Evolutionary conservation across 208 protist species (phyloP).

Genomic region (Crithidia brevicula): DNA sequence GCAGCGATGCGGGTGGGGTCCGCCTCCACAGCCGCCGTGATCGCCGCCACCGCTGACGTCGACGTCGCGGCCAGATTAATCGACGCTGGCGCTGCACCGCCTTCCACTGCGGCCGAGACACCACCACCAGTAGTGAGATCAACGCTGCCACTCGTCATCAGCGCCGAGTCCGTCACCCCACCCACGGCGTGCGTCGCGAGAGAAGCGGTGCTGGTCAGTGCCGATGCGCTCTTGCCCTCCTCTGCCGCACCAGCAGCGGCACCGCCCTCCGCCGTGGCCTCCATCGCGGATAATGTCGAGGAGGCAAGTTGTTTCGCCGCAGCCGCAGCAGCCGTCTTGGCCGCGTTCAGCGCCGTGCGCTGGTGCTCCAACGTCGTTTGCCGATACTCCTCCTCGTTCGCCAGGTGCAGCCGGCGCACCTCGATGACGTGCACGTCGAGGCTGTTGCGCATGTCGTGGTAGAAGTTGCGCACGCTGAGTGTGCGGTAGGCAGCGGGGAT

Average conservation of each 20-base stretch:
- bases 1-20: slow-evolving; percentile 26
- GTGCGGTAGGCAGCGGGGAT: slow-evolving; percentile 41
- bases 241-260: not conserved
- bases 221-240: not conserved
- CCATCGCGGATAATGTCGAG: not conserved
- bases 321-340: slow-evolving; percentile 8
- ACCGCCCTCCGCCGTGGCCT: not conserved
- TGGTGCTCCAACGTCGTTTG: slow-evolving; percentile 30
- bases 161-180: slow-evolving; percentile 6
- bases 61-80: too few relatives aligned
- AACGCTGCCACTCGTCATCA: not conserved
- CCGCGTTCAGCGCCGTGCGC: slow-evolving; percentile 1
- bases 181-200: not conserved
- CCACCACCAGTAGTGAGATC: not conserved
- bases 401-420: slow-evolving; percentile 30
- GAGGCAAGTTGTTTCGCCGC: too few relatives aligned
- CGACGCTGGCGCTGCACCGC: too few relatives aligned
- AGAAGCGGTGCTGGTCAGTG: not conserved
- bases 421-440: slow-evolving; percentile 51
- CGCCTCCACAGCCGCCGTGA: slow-evolving; percentile 6
- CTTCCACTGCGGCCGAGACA: too few relatives aligned
- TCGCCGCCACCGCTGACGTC: not conserved
- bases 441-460: slow-evolving; percentile 30
- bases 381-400: slow-evolving; percentile 36
- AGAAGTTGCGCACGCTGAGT: slow-evolving; percentile 42